Conservation (phyloP, 768 basidiomycete species). For the Tylopilus subfusipes region DNA sequence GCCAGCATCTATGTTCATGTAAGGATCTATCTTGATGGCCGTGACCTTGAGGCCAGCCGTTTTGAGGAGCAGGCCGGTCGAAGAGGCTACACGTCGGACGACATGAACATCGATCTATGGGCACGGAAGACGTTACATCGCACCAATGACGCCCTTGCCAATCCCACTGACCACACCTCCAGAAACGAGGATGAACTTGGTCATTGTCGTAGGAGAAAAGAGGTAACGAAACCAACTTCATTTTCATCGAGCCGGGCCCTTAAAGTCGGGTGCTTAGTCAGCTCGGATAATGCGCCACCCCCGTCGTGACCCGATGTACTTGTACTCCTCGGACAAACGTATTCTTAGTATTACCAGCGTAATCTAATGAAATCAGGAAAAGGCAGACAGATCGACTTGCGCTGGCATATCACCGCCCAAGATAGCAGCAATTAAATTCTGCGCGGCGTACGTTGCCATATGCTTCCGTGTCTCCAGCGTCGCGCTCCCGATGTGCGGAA, state of each 20-base stretch:
- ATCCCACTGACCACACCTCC: constrained; percentile 99
- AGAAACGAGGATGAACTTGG: constrained; percentile 94
- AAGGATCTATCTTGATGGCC: constrained; percentile 99
- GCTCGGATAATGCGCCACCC: too few relatives aligned
- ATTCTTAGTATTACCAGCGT: too few relatives aligned
- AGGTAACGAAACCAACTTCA: not conserved
- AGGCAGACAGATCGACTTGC: constrained; percentile 36
- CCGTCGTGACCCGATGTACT: too few relatives aligned
- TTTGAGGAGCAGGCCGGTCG: constrained; percentile 92
- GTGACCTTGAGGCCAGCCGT: constrained; percentile 95
- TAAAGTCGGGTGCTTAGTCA: constrained; percentile 11
- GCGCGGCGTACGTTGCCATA: constrained; percentile 76
- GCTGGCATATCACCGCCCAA: constrained; percentile 62
- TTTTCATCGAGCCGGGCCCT: constrained; percentile 1
- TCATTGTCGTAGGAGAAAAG: constrained; percentile 47
- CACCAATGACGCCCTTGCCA: constrained; percentile 98
- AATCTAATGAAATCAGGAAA: constrained; percentile 1
- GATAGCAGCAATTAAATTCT: constrained; percentile 46
- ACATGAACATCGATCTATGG: constrained; percentile 20
- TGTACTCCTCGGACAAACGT: not conserved
- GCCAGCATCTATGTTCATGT: constrained; percentile 99
- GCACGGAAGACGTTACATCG: constrained; percentile 28
- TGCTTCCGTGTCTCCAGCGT: constrained; percentile 78
- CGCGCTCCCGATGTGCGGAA: constrained; percentile 92
- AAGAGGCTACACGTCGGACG: constrained; percentile 65